Evolutionary conservation across 2,329 filamentous ascomycete genomes (phyloP), one percentile per base, ranked within the genome.

Genomic region (Botrytis cinerea): DNA sequence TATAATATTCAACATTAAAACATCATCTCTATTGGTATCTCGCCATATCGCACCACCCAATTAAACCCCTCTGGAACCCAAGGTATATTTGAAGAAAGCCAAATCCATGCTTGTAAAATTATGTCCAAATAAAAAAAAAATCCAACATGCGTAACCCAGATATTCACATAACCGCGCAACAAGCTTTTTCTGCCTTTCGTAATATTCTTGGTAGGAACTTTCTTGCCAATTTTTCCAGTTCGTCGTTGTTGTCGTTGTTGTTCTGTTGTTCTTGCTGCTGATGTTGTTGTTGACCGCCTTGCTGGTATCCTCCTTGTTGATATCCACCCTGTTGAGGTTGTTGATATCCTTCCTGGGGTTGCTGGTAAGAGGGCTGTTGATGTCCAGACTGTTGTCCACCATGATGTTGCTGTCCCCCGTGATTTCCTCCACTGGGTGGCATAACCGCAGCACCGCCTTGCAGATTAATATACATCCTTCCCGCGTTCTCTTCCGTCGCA

Each of bases 401-500:
- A 48, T 85, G 83, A 32, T 80, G 80, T 70, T 82, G 79, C 60
- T 85, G 83, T 69, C 81, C 80, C 62, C 85, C 82, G 59, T 87
- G 82, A 25, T 14, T 48, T 45, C 45, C 43, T 48, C 66, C 72
- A 20, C 28, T 38, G 6, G 45, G 22, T 38, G 59, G 57, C 2
- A 45, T 48, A 38, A 67, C 32, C 4, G 89, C 90, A 67, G 89
- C 85, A 20, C 91, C 92, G 72, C 94, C 94, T 77, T 91, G 89
- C 76, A 98, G 85, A 80, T 98, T 92, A 75, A 98, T 89, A 77
- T 90, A 89, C 80, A 99, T 97, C 77, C 96, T 88, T 83, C 93
- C 87, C 84, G 95, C 93, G 32, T 98, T 86, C 73, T 98, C 96
- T 76, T 93, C 89, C 85, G 97, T 94, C 9, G 95, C 96, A 83